Percentiles rank a stretch among this genome's conserved stretches.
These are phyloP conservation scores for Gynostemma pentaphyllum DNA, from an alignment of 306 rosid species.

Conservation along the genomic window DNA sequence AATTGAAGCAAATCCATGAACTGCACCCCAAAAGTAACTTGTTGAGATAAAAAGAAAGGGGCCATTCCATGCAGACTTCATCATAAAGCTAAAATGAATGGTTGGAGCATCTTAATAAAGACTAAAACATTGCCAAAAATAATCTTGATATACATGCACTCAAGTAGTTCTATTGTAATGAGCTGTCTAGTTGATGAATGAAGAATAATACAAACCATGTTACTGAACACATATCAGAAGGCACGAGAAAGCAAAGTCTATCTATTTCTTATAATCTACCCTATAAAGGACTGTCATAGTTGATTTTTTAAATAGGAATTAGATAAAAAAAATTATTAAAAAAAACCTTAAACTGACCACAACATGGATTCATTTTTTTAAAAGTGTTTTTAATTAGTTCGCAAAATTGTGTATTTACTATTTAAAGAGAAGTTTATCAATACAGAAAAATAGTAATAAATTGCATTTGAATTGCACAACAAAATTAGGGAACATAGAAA, in stretches of 20 bases:
- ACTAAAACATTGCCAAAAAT: neutral
- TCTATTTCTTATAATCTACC: neutral
- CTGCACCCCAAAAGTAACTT: neutral
- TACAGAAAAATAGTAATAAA: neutral
- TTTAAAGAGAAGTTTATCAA: neutral
- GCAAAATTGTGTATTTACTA: neutral
- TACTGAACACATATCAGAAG: neutral
- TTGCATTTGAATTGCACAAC: neutral
- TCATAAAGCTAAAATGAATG: neutral
- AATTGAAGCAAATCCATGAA: neutral
- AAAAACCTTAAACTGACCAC: neutral
- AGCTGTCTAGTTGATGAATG: neutral
- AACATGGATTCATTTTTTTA: neutral
- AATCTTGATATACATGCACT: neutral
- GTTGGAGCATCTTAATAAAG: neutral
- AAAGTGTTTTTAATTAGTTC: too few species aligned
- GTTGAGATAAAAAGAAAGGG: neutral
- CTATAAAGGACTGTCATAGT: neutral
- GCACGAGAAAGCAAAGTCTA: slow-evolving; percentile 2
- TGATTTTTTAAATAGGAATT: neutral
- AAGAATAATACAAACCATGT: neutral
- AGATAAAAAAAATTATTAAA: neutral
- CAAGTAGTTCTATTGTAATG: neutral
- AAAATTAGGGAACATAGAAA: neutral
- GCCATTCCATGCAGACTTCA: neutral